A percentile compares a stretch with the other conserved stretches of the same genome.
Evolutionary conservation across 129 eudicot genomes (phyloP).

Genomic region (Arctium lappa): DNA sequence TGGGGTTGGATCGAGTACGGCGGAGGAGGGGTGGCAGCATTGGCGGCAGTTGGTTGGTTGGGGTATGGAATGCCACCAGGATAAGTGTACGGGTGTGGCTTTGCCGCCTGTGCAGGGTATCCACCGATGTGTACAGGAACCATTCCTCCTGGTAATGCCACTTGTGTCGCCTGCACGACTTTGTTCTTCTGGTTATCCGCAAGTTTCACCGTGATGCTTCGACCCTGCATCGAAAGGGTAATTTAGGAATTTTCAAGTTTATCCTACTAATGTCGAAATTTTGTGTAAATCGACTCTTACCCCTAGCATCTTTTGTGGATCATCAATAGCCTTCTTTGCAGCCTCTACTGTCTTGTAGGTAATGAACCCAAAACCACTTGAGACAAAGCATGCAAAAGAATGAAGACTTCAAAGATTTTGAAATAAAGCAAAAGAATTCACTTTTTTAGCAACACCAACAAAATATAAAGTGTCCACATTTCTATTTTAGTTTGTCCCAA

Average conservation of each 20-base stretch:
- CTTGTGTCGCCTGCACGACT: constrained; percentile 15
- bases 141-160: constrained; percentile 24
- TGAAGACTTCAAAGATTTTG: background rate
- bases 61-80: constrained; percentile 35
- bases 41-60: constrained; percentile 29
- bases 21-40: constrained; percentile 25
- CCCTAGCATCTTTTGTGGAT: constrained; percentile 64
- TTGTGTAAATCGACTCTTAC: constrained; percentile 26
- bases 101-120: constrained; percentile 31
- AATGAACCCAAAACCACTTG: constrained; percentile 74
- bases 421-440: background rate
- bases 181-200: constrained; percentile 64
- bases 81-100: constrained; percentile 31
- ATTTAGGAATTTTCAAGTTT: background rate
- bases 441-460: background rate
- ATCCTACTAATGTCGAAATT: background rate
- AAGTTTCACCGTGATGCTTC: constrained; percentile 59
- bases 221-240: constrained; percentile 38
- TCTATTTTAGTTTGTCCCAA: too few relatives aligned
- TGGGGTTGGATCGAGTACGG: constrained; percentile 47
- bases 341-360: constrained; percentile 71
- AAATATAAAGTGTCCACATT: background rate
- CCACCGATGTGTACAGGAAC: constrained; percentile 43
- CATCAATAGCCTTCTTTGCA: constrained; percentile 69
- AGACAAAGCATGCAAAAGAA: constrained; percentile 15